Evolutionary conservation across 1,139 yeast genomes (phyloP).

Genomic region (Insectozyma bohioensis): DNA sequence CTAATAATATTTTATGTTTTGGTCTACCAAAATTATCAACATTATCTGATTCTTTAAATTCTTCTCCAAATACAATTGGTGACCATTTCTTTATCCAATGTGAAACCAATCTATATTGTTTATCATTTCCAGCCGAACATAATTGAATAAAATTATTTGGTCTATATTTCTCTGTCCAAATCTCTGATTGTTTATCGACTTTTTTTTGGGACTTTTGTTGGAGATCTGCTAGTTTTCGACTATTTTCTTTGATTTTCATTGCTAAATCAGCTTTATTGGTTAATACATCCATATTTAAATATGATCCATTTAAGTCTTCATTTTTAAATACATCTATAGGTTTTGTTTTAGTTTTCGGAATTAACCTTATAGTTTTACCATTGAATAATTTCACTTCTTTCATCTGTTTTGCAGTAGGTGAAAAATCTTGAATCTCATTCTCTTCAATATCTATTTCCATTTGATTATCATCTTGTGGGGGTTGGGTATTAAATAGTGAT

Average conservation of each 20-base stretch:
- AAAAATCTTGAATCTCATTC: conserved; percentile 1
- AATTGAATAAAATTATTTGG: conserved; percentile 62
- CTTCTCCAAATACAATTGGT: conserved; percentile 57
- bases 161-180: conserved; percentile 85
- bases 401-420: conserved; percentile 5
- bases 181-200: conserved; percentile 12
- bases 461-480: neutral
- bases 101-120: conserved; percentile 65
- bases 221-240: conserved; percentile 11
- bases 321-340: neutral
- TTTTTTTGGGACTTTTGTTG: neutral
- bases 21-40: conserved; percentile 72
- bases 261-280: conserved; percentile 29
- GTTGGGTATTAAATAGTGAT: neutral
- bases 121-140: conserved; percentile 80
- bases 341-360: conserved; percentile 15
- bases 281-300: conserved; percentile 32
- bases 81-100: conserved; percentile 88
- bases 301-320: conserved; percentile 10
- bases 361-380: conserved; percentile 23
- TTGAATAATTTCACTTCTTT: conserved; percentile 26
- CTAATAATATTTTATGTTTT: conserved; percentile 59
- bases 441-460: neutral
- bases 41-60: conserved; percentile 17
- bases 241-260: conserved; percentile 22